Percentiles rank a stretch among this genome's conserved stretches.
phyloP scores from a whole-genome alignment of 345 rosid genomes.

The Salix exigua region DNA sequence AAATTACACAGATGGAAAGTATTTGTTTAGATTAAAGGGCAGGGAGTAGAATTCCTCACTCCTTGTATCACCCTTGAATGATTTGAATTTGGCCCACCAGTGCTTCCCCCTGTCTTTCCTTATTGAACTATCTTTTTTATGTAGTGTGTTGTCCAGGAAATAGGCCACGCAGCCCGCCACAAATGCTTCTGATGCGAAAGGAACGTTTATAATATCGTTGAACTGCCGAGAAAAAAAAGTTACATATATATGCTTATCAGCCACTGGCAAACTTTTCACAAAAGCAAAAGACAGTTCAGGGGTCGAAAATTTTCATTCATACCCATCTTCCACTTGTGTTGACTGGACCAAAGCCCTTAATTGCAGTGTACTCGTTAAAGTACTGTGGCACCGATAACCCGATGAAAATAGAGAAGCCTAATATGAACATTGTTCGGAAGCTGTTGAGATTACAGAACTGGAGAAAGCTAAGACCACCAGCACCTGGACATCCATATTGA shows the following conservation, averaged over 20 bases:
- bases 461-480: constrained; percentile 84
- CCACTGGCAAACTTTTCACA: neutral
- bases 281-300: neutral
- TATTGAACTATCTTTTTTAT: constrained; percentile 40
- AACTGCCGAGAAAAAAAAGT: constrained; percentile 48
- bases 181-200: constrained; percentile 84
- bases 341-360: constrained; percentile 82
- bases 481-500: constrained; percentile 41
- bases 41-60: constrained; percentile 85
- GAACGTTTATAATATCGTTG: constrained; percentile 86
- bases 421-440: constrained; percentile 69
- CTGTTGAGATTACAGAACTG: constrained; percentile 91
- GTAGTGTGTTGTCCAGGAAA: constrained; percentile 76
- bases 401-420: constrained; percentile 85
- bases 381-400: constrained; percentile 90
- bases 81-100: constrained; percentile 90
- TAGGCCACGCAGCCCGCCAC: constrained; percentile 76
- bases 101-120: constrained; percentile 91
- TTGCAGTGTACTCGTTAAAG: constrained; percentile 84
- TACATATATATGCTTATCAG: constrained; percentile 1
- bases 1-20: constrained; percentile 76
- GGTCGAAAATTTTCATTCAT: constrained; percentile 19
- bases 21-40: constrained; percentile 85
- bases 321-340: constrained; percentile 87
- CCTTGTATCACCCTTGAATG: constrained; percentile 64